A percentile compares a stretch with the other conserved stretches of the same genome.
phyloP scores from a whole-genome alignment of 805 yeast species.

The Candida ovalis region DNA sequence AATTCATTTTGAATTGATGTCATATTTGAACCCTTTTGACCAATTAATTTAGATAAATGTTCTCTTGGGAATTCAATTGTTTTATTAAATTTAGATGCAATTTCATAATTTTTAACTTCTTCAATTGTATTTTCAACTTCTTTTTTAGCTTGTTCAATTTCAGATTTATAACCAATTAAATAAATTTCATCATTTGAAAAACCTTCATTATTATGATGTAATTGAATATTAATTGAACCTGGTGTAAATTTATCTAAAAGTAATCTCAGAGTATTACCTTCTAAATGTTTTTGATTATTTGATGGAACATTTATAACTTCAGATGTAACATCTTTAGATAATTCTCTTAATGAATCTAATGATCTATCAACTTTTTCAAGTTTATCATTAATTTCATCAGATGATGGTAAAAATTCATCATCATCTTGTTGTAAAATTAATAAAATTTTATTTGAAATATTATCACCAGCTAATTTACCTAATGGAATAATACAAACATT shows the following conservation, averaged over 20 bases:
- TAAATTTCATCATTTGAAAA: constrained; percentile 48
- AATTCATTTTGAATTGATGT: constrained; percentile 65
- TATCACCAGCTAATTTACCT: constrained; percentile 44
- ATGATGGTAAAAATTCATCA: constrained; percentile 72
- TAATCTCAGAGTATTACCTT: constrained; percentile 53
- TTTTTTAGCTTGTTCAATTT: constrained; percentile 50
- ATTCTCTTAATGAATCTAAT: constrained; percentile 54
- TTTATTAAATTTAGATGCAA: constrained; percentile 38
- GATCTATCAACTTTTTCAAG: constrained; percentile 52
- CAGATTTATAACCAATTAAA: constrained; percentile 66
- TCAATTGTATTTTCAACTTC: constrained; percentile 53
- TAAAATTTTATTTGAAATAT: constrained; percentile 43
- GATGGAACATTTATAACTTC: constrained; percentile 48
- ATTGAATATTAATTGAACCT: constrained; percentile 39
- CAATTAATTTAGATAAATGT: constrained; percentile 77
- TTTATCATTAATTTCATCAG: constrained; percentile 51
- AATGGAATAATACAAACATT: constrained; percentile 58
- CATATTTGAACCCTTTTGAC: constrained; percentile 79
- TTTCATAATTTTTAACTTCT: constrained; percentile 38
- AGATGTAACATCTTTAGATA: constrained; percentile 50
- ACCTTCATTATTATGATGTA: constrained; percentile 41
- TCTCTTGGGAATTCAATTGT: constrained; percentile 61
- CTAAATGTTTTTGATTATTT: constrained; percentile 53
- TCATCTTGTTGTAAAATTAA: constrained; percentile 50
- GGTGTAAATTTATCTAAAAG: constrained; percentile 31